Evolutionary conservation across 1,139 yeast genomes (phyloP).

Genomic region (Lodderomyces margitis): DNA sequence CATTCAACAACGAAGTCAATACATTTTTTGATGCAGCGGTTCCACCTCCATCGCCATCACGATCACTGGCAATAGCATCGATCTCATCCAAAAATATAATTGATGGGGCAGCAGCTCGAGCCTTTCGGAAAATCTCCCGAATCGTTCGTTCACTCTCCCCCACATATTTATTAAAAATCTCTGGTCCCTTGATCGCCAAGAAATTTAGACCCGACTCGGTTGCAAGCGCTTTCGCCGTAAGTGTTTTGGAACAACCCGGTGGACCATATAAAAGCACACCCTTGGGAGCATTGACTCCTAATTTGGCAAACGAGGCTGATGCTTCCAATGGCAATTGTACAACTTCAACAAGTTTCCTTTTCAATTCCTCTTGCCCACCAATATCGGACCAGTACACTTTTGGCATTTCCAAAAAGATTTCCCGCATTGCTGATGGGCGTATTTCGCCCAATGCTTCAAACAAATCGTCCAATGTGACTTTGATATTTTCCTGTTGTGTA

Average conservation of each 20-base stretch:
- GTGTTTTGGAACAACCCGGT: constrained; percentile 93
- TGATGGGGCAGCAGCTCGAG: constrained; percentile 90
- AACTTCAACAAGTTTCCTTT: constrained; percentile 78
- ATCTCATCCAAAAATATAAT: constrained; percentile 93
- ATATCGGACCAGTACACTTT: constrained; percentile 92
- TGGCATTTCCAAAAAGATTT: constrained; percentile 90
- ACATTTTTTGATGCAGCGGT: constrained; percentile 72
- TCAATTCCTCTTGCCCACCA: constrained; percentile 89
- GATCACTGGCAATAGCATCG: constrained; percentile 81
- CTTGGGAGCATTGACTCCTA: constrained; percentile 89
- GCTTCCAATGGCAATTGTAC: constrained; percentile 90
- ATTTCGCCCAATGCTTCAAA: constrained; percentile 70
- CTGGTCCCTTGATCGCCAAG: constrained; percentile 94
- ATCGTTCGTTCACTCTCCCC: constrained; percentile 92
- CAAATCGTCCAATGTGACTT: constrained; percentile 50
- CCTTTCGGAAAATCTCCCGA: constrained; percentile 85
- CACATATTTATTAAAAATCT: constrained; percentile 87
- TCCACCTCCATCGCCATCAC: constrained; percentile 49
- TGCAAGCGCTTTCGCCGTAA: constrained; percentile 92
- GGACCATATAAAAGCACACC: constrained; percentile 92
- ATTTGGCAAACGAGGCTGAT: constrained; percentile 64
- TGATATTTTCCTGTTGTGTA: constrained; percentile 24
- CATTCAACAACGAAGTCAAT: constrained; percentile 82
- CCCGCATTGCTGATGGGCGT: constrained; percentile 96
- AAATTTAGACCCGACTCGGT: constrained; percentile 93